These are phyloP conservation scores for Boletus barrowsii DNA, from an alignment of 768 basidiomycete species.

Conservation along the genomic window DNA sequence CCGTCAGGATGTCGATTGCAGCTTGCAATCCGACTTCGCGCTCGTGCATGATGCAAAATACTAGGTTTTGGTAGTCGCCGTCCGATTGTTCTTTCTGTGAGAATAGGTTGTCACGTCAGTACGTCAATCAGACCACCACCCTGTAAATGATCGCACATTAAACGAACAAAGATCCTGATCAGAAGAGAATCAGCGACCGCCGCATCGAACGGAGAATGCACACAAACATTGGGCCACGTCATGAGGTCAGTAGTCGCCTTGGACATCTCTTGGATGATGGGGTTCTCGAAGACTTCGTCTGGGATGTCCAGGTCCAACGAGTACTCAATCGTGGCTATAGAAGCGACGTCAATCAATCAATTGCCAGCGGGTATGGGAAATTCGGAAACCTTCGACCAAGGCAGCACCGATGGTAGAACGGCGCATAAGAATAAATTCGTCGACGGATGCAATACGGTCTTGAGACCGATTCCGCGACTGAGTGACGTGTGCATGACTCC, in stretches of 20 bases:
- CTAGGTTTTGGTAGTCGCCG: slow-evolving; percentile 39
- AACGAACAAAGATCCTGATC: slow-evolving; percentile 29
- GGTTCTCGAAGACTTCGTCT: slow-evolving; percentile 34
- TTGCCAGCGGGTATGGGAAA: neutral
- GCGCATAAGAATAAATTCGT: slow-evolving; percentile 38
- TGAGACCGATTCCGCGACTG: slow-evolving; percentile 35
- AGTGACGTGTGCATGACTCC: slow-evolving; percentile 35
- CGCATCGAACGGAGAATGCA: neutral
- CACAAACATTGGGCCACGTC: slow-evolving; percentile 41
- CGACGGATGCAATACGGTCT: slow-evolving; percentile 36
- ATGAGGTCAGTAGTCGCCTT: slow-evolving; percentile 40
- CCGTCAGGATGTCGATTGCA: slow-evolving; percentile 36
- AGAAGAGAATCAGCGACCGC: slow-evolving; percentile 11
- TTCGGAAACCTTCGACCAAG: slow-evolving; percentile 36
- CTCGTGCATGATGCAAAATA: slow-evolving; percentile 40
- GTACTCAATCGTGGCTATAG: slow-evolving; percentile 35
- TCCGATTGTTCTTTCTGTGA: slow-evolving; percentile 39
- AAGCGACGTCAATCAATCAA: slow-evolving; percentile 1
- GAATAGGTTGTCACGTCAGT: slow-evolving; percentile 3
- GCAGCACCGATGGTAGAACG: slow-evolving; percentile 36
- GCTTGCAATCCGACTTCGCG: slow-evolving; percentile 31
- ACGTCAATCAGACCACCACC: slow-evolving; percentile 3
- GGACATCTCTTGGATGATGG: slow-evolving; percentile 35
- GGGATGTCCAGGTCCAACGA: slow-evolving; percentile 37
- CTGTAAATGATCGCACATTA: slow-evolving; percentile 21